phyloP scores from a whole-genome alignment of 116 monocot species.

The Cymodocea nodosa region DNA sequence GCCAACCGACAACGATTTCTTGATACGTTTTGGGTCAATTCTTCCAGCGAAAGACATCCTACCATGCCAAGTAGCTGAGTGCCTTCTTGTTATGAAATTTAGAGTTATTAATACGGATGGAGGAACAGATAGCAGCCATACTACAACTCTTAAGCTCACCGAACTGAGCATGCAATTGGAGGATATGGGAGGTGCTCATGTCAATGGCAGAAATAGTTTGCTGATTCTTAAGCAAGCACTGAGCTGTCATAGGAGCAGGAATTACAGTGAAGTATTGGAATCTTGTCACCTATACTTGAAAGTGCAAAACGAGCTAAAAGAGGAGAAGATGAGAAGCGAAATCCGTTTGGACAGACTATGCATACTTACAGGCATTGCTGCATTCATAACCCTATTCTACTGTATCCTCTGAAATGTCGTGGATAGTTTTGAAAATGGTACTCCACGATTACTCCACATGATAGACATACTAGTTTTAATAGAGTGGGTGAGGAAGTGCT shows the following conservation, averaged over 20 bases:
- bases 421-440: background rate
- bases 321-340: conserved; percentile 39
- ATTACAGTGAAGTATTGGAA: conserved; percentile 30
- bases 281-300: conserved; percentile 33
- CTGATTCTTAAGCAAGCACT: conserved; percentile 33
- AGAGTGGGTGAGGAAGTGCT: too few relatives aligned
- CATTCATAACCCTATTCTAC: conserved; percentile 21
- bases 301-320: conserved; percentile 25
- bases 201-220: conserved; percentile 40
- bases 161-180: conserved; percentile 48
- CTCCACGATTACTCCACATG: too few relatives aligned
- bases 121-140: conserved; percentile 7
- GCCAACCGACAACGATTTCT: conserved; percentile 33
- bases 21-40: conserved; percentile 33
- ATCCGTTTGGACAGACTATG: conserved; percentile 32
- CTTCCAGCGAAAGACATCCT: conserved; percentile 35
- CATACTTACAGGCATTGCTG: conserved; percentile 20
- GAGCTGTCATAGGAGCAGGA: conserved; percentile 31
- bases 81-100: conserved; percentile 37
- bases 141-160: conserved; percentile 20
- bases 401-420: conserved; percentile 16
- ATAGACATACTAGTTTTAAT: too few relatives aligned
- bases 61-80: conserved; percentile 34
- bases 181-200: conserved; percentile 34
- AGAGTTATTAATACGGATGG: conserved; percentile 6